Evolutionary conservation across 345 rosid species (phyloP), one percentile per base, ranked within the genome.

Genomic region (Populus deltoides): DNA sequence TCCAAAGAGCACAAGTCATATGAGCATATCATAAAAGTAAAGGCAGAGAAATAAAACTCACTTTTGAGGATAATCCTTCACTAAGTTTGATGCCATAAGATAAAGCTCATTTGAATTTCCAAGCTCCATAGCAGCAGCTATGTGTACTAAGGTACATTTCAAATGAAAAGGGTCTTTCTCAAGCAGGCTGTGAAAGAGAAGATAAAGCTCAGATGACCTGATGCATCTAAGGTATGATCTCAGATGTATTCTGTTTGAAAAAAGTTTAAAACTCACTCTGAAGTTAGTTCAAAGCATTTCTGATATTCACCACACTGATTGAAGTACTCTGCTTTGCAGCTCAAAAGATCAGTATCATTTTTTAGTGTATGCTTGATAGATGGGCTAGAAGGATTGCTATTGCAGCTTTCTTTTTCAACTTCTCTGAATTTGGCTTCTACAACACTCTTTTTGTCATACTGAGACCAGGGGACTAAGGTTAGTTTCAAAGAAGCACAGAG

Each of bases 161-260:
- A 89, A 81, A 86, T 96, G 99, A 85, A 93, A 96, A 78, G 99
- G 99, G 82, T 96, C 99, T 79, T 92, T 96, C 80, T 93, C 97
- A 85, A 96, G 99, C 81, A 93, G 83, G 41, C 97, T 96, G 81
- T 63, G 76, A 83, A 66, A 70, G 68, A 85, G 57, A 77, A 73
- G 55, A 57, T 62, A 74, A 74, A 73, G 78, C 22, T 76, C 29
- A 36, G 72, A 66, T 75, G 68, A 79, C 72, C 67, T 71, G 63
- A 76, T 38, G 78, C 65, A 78, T 59, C 63, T n/a, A 51, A 27
- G 61, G 59, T 53, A 71, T 75, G 61, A 65, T 11, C 13, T 55
- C 75, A 71, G 73, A 71, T 57, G 57, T 78, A 33, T 47, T 69
- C 43, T 74, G n/a, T 49, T 72, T 69, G 72, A 38, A 84, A 73